Conservation (phyloP, 345 rosid species). For the Schrenkiella parvula region DNA sequence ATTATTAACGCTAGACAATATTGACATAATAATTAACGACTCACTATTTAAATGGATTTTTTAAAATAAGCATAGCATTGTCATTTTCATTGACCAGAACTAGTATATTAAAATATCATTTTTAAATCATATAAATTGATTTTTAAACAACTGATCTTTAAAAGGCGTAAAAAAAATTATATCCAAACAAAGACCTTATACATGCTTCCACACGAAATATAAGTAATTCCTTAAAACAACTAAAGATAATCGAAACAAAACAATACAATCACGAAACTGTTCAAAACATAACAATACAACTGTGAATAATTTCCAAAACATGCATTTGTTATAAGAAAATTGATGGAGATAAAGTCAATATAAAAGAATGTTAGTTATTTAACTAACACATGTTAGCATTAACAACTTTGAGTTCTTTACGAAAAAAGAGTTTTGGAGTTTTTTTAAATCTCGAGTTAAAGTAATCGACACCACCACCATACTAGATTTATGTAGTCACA, state of each 20-base stretch:
- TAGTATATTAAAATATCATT: not conserved
- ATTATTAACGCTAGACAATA: not conserved
- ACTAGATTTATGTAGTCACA: slow-evolving; percentile 18
- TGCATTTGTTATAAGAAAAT: not conserved
- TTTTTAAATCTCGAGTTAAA: slow-evolving; percentile 23
- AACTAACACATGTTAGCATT: slow-evolving; percentile 26
- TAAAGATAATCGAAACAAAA: not conserved
- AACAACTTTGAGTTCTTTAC: slow-evolving; percentile 18
- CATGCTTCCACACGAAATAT: not conserved
- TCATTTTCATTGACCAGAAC: slow-evolving; percentile 24
- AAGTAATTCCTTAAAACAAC: not conserved
- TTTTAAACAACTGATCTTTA: not conserved
- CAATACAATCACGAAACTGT: too few relatives aligned
- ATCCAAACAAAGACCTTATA: not conserved
- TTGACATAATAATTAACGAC: slow-evolving; percentile 8
- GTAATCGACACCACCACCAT: slow-evolving; percentile 23
- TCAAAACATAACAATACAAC: not conserved
- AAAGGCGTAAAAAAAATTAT: too few relatives aligned
- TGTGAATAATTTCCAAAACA: not conserved
- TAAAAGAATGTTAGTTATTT: slow-evolving; percentile 11
- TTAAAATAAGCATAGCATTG: not conserved
- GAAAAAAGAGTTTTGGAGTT: not conserved
- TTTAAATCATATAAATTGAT: not conserved
- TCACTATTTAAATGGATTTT: not conserved
- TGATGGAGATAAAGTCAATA: not conserved